These are phyloP conservation scores for Novymonas esmeraldas DNA, from an alignment of 208 protist species.

Conservation along the genomic window DNA sequence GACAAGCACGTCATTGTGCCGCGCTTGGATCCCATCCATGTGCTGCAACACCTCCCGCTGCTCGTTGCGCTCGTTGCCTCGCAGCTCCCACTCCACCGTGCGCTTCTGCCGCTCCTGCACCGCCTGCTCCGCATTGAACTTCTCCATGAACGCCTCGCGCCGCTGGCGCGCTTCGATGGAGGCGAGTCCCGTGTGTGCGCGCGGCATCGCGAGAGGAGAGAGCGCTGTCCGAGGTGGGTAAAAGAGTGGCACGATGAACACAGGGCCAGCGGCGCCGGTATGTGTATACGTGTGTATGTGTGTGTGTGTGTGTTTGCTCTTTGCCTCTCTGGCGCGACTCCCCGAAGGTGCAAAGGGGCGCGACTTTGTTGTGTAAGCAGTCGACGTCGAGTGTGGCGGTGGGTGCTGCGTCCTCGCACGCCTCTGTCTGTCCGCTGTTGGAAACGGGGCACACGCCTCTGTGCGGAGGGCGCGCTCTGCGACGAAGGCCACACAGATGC, in stretches of 20 bases:
- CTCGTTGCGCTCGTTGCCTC: conserved; percentile 44
- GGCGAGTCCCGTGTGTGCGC: conserved; percentile 22
- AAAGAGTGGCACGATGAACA: conserved; percentile 4
- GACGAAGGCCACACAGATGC: too few relatives aligned
- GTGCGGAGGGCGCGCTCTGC: too few relatives aligned
- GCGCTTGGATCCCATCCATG: conserved; percentile 76
- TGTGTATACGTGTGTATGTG: background rate
- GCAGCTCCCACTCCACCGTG: conserved; percentile 65
- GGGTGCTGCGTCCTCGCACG: too few relatives aligned
- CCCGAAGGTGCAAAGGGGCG: too few relatives aligned
- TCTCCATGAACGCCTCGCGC: conserved; percentile 66
- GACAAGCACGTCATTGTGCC: conserved; percentile 81
- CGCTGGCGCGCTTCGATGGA: conserved; percentile 71
- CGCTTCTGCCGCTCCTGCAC: conserved; percentile 45
- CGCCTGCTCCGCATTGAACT: conserved; percentile 54
- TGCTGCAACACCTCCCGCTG: conserved; percentile 57
- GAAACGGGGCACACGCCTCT: too few relatives aligned
- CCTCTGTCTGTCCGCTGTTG: too few relatives aligned
- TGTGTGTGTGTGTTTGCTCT: too few relatives aligned
- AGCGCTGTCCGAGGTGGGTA: background rate
- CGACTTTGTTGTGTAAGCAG: too few relatives aligned
- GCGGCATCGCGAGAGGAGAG: conserved; percentile 10
- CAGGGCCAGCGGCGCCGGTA: background rate
- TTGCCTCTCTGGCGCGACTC: too few relatives aligned
- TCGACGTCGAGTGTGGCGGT: too few relatives aligned